phyloP scores from a whole-genome alignment of 2,329 filamentous ascomycete species.

The Colletotrichum sp. region DNA sequence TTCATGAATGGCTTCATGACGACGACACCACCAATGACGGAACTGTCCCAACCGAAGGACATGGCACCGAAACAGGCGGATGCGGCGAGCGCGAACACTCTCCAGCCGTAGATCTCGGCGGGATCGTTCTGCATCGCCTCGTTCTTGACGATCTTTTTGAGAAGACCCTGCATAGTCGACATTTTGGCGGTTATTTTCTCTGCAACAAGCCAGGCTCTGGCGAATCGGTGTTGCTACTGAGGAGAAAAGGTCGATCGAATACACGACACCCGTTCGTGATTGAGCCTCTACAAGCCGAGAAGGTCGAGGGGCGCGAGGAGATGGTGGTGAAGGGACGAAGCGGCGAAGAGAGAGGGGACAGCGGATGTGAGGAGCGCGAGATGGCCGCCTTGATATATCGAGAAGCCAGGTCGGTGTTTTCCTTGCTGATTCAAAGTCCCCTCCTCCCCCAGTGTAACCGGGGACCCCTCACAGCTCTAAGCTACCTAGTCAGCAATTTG shows the following conservation, averaged over 20 bases:
- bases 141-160: conserved; percentile 53
- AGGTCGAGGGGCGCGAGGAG: neutral
- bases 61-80: conserved; percentile 57
- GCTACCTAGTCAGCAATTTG: neutral
- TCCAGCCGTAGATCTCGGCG: conserved; percentile 73
- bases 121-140: conserved; percentile 70
- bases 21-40: conserved; percentile 71
- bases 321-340: neutral
- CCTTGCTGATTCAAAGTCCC: neutral
- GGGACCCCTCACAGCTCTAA: conserved; percentile 9
- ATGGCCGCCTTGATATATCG: conserved; percentile 13
- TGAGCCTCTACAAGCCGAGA: conserved; percentile 1
- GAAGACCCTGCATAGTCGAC: conserved; percentile 24
- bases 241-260: neutral
- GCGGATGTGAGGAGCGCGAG: neutral
- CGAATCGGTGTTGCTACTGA: conserved; percentile 10
- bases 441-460: conserved; percentile 4
- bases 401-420: conserved; percentile 2
- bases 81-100: conserved; percentile 66
- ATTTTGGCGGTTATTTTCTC: conserved; percentile 11
- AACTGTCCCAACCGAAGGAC: conserved; percentile 67
- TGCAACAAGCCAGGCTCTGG: conserved; percentile 18
- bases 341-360: neutral
- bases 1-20: conserved; percentile 60
- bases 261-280: conserved; percentile 4